These are phyloP conservation scores for Luzula sylvatica DNA, from an alignment of 176 grass and related monocot species.

Conservation along the genomic window DNA sequence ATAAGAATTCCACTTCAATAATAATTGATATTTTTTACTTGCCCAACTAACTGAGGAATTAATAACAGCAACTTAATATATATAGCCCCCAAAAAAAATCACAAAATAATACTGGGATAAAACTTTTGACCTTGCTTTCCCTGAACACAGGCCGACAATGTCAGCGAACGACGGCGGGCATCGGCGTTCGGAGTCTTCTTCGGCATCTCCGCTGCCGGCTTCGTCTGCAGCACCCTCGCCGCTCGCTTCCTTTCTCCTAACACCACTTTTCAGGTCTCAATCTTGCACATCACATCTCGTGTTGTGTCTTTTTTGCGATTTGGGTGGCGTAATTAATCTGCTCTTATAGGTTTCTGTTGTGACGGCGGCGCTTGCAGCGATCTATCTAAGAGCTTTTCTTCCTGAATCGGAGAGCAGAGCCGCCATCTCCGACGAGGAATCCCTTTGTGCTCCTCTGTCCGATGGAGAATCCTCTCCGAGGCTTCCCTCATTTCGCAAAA, in stretches of 20 bases:
- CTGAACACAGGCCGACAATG: slow-evolving; percentile 80
- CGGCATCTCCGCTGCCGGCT: slow-evolving; percentile 58
- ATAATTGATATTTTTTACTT: no score
- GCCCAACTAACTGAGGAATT: no score
- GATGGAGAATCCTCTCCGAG: slow-evolving; percentile 25
- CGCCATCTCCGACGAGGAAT: slow-evolving; percentile 32
- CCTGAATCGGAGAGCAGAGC: slow-evolving; percentile 31
- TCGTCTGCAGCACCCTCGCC: slow-evolving; percentile 61
- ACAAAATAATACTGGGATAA: no score
- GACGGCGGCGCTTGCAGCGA: slow-evolving; percentile 27
- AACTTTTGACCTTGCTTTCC: no score
- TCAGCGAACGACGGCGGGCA: slow-evolving; percentile 36
- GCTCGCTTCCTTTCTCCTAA: slow-evolving; percentile 75
- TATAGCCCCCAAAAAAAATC: no score
- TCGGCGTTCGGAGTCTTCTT: slow-evolving; percentile 59
- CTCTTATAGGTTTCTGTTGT: slow-evolving; percentile 26
- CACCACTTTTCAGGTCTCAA: slow-evolving; percentile 68
- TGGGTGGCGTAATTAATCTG: not conserved
- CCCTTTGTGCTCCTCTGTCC: slow-evolving; percentile 34
- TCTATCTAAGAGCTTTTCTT: slow-evolving; percentile 58
- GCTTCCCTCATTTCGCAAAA: no score
- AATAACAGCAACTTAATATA: no score
- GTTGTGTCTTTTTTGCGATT: no score
- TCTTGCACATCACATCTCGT: no score
- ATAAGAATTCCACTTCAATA: no score